Conservation (phyloP, 352 stramenopile genomes). For the Phytophthora vignae region DNA sequence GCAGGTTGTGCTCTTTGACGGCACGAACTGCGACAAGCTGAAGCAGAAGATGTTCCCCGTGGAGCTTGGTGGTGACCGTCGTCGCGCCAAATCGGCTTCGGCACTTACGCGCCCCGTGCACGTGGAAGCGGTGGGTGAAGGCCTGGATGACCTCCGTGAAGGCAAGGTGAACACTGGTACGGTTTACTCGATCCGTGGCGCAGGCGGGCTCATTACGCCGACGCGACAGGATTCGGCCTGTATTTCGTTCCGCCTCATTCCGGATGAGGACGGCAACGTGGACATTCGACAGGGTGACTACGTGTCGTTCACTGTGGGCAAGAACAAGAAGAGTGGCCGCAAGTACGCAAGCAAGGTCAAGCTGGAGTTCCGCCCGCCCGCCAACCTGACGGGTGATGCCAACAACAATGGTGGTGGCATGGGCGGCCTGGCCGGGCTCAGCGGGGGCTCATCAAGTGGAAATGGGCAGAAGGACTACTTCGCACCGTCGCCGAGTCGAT, state of each 20-base stretch:
- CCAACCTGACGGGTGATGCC: conserved; percentile 54
- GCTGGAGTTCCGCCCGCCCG: conserved; percentile 85
- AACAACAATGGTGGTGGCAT: conserved; percentile 18
- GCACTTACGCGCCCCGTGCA: conserved; percentile 76
- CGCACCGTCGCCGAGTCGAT: conserved; percentile 54
- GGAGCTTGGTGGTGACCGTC: conserved; percentile 71
- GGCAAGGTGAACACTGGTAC: conserved; percentile 89
- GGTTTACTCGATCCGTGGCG: conserved; percentile 88
- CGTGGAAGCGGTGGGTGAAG: conserved; percentile 85
- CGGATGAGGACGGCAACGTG: conserved; percentile 86
- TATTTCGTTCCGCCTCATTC: conserved; percentile 90
- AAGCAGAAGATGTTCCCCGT: conserved; percentile 93
- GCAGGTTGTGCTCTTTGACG: conserved; percentile 91
- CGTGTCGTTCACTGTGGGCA: conserved; percentile 89
- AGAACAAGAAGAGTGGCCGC: conserved; percentile 91
- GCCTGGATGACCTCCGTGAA: conserved; percentile 84
- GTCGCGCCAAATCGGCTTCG: conserved; percentile 83
- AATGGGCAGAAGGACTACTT: conserved; percentile 72
- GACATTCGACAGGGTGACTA: conserved; percentile 89
- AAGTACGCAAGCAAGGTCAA: conserved; percentile 92
- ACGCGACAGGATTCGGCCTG: conserved; percentile 85
- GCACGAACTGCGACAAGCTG: conserved; percentile 89
- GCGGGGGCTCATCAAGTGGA: conserved; percentile 39
- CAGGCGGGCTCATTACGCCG: conserved; percentile 84
- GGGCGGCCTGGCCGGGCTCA: conserved; percentile 28